Base-by-base conservation (phyloP, 1,139 yeast genomes). In the Yamadazyma diospyri region DNA sequence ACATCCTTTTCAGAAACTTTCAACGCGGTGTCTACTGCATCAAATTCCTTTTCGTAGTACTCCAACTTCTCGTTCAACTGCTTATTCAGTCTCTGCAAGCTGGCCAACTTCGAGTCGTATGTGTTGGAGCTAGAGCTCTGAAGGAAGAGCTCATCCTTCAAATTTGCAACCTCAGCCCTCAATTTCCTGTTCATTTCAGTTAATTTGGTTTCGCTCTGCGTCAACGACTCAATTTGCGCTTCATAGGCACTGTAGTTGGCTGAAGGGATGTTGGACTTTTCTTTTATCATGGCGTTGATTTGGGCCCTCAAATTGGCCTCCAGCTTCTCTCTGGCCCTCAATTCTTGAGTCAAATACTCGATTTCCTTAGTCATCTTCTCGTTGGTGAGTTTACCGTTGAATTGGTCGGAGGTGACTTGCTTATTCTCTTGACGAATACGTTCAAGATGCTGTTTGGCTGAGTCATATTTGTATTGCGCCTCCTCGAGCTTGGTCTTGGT, bases 31-130 rank as follows among this genome's bases (percentile, higher is more conserved):
- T 57, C 59, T 39, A 42, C 23, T 27, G 15, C 38, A 10, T 43
- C 53, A 34, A 55, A 58, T 33, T 60, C 64, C 8, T 41, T 39
- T 32, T 59, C 65, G 34, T 55, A 59, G 35, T 44, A 57, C 6
- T 42, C 40, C 7, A 60, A 43, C 22, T 51, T 53, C 16, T 58
- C 57, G 8, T 46, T 40, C 20, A 58, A 41, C 20, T 59, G 56
- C 9, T 37, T 33, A 11, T 47, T 43, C 23, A 55, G 54, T 12
- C 42, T 40, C 30, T 39, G 41, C 10, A 43, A 29, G 7, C 40
- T 26, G 13, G 32, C n/a, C 12, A 36, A 20, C 29, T 31, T 32
- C 7, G 41, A 37, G 15, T 41, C 39, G 16, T 31, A 36, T 14
- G 34, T 38, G 25, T 42, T 47, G 4, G 52, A 30, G 25, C 40